These are phyloP conservation scores for Solanum tarapatanum DNA, from an alignment of 257 asterid species.

Conservation along the genomic window DNA sequence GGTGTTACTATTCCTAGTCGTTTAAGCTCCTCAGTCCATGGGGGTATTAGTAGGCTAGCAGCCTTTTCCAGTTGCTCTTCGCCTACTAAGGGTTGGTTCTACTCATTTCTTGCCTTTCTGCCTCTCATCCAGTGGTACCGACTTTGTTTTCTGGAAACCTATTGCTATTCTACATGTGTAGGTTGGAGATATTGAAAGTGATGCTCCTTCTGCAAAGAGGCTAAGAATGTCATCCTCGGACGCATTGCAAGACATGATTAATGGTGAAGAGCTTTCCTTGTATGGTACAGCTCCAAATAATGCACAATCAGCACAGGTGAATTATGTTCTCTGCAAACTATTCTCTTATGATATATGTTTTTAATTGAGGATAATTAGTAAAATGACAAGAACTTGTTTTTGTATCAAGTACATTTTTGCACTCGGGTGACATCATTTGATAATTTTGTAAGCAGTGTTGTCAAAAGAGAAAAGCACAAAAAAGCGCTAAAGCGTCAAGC, in stretches of 20 bases:
- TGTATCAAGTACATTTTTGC: not conserved
- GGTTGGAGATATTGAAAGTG: constrained; percentile 92
- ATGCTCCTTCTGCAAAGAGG: constrained; percentile 65
- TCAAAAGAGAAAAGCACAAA: not conserved
- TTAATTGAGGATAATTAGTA: not conserved
- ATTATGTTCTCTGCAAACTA: constrained; percentile 7
- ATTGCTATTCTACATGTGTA: constrained; percentile 15
- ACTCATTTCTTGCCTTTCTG: not conserved
- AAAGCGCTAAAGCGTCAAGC: not conserved
- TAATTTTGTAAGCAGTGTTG: not conserved
- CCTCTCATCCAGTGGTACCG: not conserved
- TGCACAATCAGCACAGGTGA: constrained; percentile 77
- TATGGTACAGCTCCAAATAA: constrained; percentile 64
- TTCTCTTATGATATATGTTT: not conserved
- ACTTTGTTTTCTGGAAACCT: not conserved
- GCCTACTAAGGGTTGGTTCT: not conserved
- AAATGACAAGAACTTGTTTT: not conserved
- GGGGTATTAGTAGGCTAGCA: not conserved
- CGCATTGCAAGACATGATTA: constrained; percentile 67
- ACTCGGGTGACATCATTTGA: not conserved
- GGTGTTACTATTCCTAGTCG: not conserved
- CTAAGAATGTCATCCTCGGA: constrained; percentile 75
- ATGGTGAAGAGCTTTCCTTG: constrained; percentile 81
- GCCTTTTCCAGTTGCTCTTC: not conserved
- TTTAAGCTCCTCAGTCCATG: not conserved